Evolutionary conservation across 768 basidiomycete species (phyloP).

Genomic region (Collybia sordida): DNA sequence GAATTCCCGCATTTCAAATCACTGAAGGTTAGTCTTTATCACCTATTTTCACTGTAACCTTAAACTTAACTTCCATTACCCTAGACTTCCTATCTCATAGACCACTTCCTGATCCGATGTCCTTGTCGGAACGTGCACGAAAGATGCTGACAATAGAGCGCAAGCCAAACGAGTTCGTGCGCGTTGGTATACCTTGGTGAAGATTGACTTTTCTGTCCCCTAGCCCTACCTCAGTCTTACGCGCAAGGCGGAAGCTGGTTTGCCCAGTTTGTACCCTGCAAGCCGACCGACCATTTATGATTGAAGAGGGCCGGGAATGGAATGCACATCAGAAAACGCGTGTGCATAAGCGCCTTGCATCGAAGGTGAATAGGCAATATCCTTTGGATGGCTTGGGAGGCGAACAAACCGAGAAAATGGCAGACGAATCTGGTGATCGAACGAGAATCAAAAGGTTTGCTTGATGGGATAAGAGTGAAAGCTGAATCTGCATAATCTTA

Average conservation of each 20-base stretch:
- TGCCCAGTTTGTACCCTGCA: constrained; percentile 67
- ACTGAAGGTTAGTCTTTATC: constrained; percentile 40
- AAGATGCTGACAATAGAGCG: constrained; percentile 45
- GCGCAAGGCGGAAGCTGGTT: constrained; percentile 53
- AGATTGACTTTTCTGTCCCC: background rate
- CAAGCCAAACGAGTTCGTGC: constrained; percentile 46
- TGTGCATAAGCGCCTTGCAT: constrained; percentile 48
- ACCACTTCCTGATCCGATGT: constrained; percentile 53
- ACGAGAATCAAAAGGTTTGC: background rate
- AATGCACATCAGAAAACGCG: constrained; percentile 56
- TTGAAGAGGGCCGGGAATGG: constrained; percentile 56
- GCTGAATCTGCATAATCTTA: too few relatives aligned
- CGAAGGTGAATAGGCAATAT: constrained; percentile 15
- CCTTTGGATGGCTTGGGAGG: background rate
- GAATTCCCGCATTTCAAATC: constrained; percentile 47
- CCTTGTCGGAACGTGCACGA: constrained; percentile 55
- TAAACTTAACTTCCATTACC: background rate
- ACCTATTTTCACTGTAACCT: background rate
- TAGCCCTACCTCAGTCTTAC: constrained; percentile 59
- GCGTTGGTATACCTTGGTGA: constrained; percentile 1
- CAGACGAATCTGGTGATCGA: background rate
- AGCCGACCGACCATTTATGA: constrained; percentile 61
- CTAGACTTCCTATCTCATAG: constrained; percentile 56
- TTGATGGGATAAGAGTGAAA: background rate
- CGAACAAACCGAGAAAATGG: background rate